Evolutionary conservation across 495 filamentous ascomycete species (phyloP).

Genomic region (Penicillium coffeae): DNA sequence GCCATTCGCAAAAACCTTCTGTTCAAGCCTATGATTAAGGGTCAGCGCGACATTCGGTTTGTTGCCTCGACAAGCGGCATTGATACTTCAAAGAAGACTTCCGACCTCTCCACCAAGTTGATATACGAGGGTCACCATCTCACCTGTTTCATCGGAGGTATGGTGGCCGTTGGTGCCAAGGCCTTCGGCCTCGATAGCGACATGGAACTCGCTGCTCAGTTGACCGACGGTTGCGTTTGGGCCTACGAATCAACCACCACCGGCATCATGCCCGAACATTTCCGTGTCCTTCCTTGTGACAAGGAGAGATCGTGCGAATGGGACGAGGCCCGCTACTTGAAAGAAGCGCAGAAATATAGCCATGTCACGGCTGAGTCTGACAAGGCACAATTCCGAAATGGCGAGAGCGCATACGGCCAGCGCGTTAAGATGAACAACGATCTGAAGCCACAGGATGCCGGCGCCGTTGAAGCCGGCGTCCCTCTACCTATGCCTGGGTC

Average conservation of each 20-base stretch:
- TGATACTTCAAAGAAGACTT: conserved; percentile 18
- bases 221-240: conserved; percentile 94
- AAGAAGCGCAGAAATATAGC: conserved; percentile 24
- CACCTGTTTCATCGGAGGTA: conserved; percentile 88
- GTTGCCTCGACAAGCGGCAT: conserved; percentile 52
- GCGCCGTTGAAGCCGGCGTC: conserved; percentile 4
- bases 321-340: conserved; percentile 64
- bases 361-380: conserved; percentile 48
- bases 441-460: conserved; percentile 1
- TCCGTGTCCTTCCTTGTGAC: conserved; percentile 64
- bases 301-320: conserved; percentile 64
- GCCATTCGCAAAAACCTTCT: conserved; percentile 71
- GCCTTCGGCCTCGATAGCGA: conserved; percentile 77
- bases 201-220: conserved; percentile 72
- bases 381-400: conserved; percentile 25
- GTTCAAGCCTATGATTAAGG: conserved; percentile 79
- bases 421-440: conserved; percentile 19
- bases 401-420: conserved; percentile 24
- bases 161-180: conserved; percentile 87
- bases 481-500: conserved; percentile 28
- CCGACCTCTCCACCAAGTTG: conserved; percentile 16
- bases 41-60: conserved; percentile 72
- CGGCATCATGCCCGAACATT: conserved; percentile 88
- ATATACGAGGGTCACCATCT: conserved; percentile 70
- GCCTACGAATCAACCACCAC: conserved; percentile 76